Evolutionary conservation across 345 rosid genomes (phyloP), one percentile per base, ranked within the genome.

Genomic region (Eucalyptus shirleyi): DNA sequence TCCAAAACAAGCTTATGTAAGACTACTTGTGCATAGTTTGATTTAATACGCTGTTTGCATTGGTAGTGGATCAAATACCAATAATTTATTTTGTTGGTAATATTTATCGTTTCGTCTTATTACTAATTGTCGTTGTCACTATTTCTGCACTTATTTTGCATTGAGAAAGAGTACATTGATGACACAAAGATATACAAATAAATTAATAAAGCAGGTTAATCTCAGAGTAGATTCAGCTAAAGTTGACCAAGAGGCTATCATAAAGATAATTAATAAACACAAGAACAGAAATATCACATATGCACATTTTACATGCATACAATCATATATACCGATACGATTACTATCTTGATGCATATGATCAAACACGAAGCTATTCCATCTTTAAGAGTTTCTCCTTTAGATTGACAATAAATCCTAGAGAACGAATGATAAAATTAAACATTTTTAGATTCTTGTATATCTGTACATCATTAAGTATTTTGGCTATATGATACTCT

Each of bases 221-320:
- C 28, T 56, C 11, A 23, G 0, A 10, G 1, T 4, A 56, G 30
- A 24, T 23, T 56, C 6, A 0, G 13, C 13, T 56, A 56, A 56
- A 24, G 62, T 24, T 2, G 12, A 21, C 5, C 30, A 56, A 21
- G 6, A 56, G 3, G 13, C 26, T 10, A 24, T 56, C 62, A 23
- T 24, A 56, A 56, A 24, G 30, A 56, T 56, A 56, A 56, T 23
- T 56, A 24, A 56, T 4, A 56, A 56, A 24, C 62, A 56, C 13
- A 56, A 23, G 62, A 56, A 24, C 2, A 56, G 3, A 24, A 56
- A 9, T 24, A 56, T 56, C 30, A 24, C 62, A 24, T 9, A 8
- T 56, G 28, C 62, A 56, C 12, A 10, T 24, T 9, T 24, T 56
- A 10, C 30, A 56, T 21, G 11, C 62, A 24, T 23, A 24, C 62